phyloP scores from a whole-genome alignment of 148 eudicot genomes.

The Pharnaceum exiguum region DNA sequence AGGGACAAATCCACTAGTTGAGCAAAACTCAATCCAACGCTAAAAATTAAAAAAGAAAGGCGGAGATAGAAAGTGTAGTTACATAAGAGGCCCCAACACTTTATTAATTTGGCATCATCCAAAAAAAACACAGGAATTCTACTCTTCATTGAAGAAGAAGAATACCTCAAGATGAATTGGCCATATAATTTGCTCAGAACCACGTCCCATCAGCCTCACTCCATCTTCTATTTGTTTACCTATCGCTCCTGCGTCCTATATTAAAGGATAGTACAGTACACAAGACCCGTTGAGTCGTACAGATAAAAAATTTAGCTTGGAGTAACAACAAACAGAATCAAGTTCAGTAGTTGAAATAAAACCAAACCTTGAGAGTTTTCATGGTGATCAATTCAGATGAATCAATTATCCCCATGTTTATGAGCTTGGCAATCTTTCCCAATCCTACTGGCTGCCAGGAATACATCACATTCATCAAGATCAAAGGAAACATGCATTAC shows the following conservation, averaged over 20 bases:
- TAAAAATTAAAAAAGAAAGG: no score
- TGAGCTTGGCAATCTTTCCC: slow-evolving; percentile 87
- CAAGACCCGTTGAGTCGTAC: not conserved
- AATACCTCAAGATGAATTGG: slow-evolving; percentile 97
- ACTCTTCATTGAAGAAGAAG: not conserved
- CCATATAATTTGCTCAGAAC: slow-evolving; percentile 74
- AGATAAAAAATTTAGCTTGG: not conserved
- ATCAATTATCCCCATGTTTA: slow-evolving; percentile 93
- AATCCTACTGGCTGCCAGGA: slow-evolving; percentile 87
- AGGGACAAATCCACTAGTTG: no score
- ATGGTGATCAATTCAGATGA: slow-evolving; percentile 92
- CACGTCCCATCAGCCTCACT: slow-evolving; percentile 95
- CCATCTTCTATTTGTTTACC: slow-evolving; percentile 96
- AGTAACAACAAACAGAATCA: not conserved
- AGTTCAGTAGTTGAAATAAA: slow-evolving; percentile 1
- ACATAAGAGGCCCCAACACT: no score
- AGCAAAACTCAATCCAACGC: no score
- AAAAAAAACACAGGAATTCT: no score
- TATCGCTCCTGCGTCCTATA: slow-evolving; percentile 79
- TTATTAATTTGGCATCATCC: no score
- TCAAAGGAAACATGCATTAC: not conserved
- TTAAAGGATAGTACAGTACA: not conserved
- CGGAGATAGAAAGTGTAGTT: no score
- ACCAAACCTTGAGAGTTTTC: slow-evolving; percentile 91
- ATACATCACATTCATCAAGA: not conserved